These are phyloP conservation scores for Pezicula carpinea DNA, from an alignment of 2,329 filamentous ascomycete genomes.

Conservation along the genomic window DNA sequence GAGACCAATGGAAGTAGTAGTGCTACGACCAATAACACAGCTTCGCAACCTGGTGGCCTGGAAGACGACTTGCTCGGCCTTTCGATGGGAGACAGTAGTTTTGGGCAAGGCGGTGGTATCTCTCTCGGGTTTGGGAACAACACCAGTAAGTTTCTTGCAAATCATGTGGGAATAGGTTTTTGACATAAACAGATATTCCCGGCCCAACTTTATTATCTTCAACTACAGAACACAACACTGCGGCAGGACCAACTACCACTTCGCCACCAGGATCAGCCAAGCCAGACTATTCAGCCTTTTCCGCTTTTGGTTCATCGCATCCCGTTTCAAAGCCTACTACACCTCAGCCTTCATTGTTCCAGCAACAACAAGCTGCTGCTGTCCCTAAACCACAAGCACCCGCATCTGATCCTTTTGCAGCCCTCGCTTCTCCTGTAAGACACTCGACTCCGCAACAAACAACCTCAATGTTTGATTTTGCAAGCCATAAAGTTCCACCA, in stretches of 20 bases:
- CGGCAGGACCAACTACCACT: constrained; percentile 43
- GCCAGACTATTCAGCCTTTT: constrained; percentile 46
- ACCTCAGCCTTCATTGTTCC: constrained; percentile 44
- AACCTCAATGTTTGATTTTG: constrained; percentile 40
- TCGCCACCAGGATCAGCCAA: constrained; percentile 21
- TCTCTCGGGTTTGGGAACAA: constrained; percentile 74
- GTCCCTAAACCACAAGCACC: constrained; percentile 33
- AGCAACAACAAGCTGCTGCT: constrained; percentile 31
- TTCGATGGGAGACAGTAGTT: constrained; percentile 62
- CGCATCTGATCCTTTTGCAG: constrained; percentile 53
- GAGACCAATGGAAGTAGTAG: constrained; percentile 52
- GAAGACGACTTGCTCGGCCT: constrained; percentile 90
- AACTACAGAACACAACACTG: constrained; percentile 55
- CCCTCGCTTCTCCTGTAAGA: constrained; percentile 40
- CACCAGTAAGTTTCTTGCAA: constrained; percentile 48
- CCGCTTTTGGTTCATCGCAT: constrained; percentile 49
- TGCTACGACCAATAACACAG: constrained; percentile 31
- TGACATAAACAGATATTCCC: constrained; percentile 50
- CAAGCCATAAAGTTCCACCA: constrained; percentile 31
- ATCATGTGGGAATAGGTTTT: not conserved
- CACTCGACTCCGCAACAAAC: constrained; percentile 44
- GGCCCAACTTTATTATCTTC: constrained; percentile 60
- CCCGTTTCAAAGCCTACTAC: constrained; percentile 46
- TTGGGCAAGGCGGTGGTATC: constrained; percentile 75
- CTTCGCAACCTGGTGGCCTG: constrained; percentile 57